phyloP scores from a whole-genome alignment of 805 yeast genomes.

The Kuraishia ogatae region DNA sequence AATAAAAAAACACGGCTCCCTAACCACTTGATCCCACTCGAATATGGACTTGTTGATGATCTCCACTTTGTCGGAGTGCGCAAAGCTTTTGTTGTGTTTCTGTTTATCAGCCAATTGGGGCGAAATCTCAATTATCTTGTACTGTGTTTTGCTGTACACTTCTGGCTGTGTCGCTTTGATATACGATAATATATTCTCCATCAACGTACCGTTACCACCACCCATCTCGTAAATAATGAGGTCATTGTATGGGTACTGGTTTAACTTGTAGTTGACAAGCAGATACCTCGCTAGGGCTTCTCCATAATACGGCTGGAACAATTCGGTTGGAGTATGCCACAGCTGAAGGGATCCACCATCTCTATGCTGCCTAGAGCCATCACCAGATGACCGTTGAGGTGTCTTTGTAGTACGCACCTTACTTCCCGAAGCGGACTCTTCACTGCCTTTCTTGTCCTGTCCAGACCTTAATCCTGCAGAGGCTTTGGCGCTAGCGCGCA shows the following conservation, averaged over 20 bases:
- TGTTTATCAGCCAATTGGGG: constrained; percentile 54
- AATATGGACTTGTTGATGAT: constrained; percentile 69
- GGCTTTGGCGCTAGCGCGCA: no score
- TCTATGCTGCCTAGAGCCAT: no score
- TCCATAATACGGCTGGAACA: constrained; percentile 79
- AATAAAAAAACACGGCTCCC: constrained; percentile 65
- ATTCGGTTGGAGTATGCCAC: constrained; percentile 89
- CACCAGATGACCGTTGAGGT: no score
- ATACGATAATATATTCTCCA: constrained; percentile 65
- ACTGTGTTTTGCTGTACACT: constrained; percentile 58
- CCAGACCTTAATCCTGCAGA: no score
- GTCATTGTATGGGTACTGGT: constrained; percentile 61
- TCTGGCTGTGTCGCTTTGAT: constrained; percentile 59
- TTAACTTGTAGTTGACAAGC: constrained; percentile 59
- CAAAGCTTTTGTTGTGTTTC: constrained; percentile 15
- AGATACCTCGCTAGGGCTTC: constrained; percentile 79
- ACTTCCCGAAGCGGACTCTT: background rate
- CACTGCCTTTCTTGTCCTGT: background rate
- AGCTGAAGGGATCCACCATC: constrained; percentile 41
- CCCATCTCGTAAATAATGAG: constrained; percentile 80
- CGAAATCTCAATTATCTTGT: constrained; percentile 68
- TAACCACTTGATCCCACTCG: constrained; percentile 55
- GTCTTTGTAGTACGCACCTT: constrained; percentile 15
- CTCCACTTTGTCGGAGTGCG: constrained; percentile 47
- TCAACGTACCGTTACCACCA: constrained; percentile 83